phyloP scores from a whole-genome alignment of 176 grass and related monocot genomes.

The Elymus sibiricus region DNA sequence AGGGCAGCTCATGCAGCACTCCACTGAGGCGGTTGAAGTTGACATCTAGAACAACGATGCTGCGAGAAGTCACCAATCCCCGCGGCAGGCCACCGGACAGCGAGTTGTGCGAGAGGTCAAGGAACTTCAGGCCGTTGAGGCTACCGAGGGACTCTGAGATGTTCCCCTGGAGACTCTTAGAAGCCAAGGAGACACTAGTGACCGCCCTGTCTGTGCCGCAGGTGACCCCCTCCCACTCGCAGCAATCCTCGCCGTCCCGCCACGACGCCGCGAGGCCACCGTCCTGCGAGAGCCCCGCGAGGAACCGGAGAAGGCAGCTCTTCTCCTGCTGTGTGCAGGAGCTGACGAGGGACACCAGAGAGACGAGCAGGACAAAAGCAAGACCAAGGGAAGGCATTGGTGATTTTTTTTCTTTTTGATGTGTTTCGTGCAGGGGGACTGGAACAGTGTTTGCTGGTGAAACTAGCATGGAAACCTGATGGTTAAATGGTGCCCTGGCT shows the following conservation, averaged over 20 bases:
- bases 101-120: slow-evolving; percentile 40
- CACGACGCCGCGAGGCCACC: slow-evolving; percentile 14
- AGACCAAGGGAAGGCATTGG: background rate
- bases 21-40: slow-evolving; percentile 27
- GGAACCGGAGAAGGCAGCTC: slow-evolving; percentile 27
- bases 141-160: slow-evolving; percentile 45
- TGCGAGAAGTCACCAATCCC: background rate
- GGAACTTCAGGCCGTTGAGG: slow-evolving; percentile 9
- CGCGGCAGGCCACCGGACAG: slow-evolving; percentile 10
- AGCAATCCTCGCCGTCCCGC: slow-evolving; percentile 36
- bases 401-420: background rate
- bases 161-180: slow-evolving; percentile 19
- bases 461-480: background rate
- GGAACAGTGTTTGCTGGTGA: background rate
- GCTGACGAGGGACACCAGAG: background rate
- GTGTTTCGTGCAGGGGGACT: background rate
- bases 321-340: slow-evolving; percentile 33
- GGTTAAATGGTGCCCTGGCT: background rate
- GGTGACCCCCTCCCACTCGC: slow-evolving; percentile 32
- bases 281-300: slow-evolving; percentile 16
- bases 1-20: background rate
- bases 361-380: background rate
- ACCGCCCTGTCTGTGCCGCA: slow-evolving; percentile 9
- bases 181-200: slow-evolving; percentile 5
- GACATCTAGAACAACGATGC: background rate